phyloP scores from a whole-genome alignment of 163 green algal genomes.

The Coccomyxa subellipsoidea region DNA sequence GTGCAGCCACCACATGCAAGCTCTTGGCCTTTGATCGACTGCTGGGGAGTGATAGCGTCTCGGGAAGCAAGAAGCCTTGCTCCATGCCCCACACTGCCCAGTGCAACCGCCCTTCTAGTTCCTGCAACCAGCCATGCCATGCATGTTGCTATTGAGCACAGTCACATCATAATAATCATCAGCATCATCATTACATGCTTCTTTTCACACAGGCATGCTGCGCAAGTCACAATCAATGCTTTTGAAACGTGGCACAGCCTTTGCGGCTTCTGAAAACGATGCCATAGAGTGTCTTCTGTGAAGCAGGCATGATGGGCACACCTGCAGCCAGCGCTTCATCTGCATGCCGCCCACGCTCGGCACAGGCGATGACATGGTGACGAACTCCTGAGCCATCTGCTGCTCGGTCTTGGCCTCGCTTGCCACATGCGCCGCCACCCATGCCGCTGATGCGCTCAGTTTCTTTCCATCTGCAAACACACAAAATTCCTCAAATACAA shows the following conservation, averaged over 20 bases:
- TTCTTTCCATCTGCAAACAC: background rate
- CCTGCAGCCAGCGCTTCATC: background rate
- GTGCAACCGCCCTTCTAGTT: background rate
- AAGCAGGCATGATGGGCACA: background rate
- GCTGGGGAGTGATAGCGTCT: background rate
- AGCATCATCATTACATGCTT: background rate
- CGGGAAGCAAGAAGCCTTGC: background rate
- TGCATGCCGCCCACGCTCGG: background rate
- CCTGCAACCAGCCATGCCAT: background rate
- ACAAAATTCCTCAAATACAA: no score
- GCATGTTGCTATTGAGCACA: background rate
- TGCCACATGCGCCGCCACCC: background rate
- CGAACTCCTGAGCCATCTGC: background rate
- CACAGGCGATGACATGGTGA: background rate
- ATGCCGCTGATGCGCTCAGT: background rate
- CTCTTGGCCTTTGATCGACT: background rate
- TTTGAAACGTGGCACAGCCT: no score
- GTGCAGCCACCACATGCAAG: background rate
- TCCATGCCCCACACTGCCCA: conserved; percentile 6
- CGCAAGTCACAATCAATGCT: background rate
- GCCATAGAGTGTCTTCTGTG: no score
- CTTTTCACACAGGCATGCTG: no score
- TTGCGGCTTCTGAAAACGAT: no score
- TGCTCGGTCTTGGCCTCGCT: background rate
- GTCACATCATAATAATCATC: background rate